Base-by-base conservation (phyloP, 2,329 filamentous ascomycete species). In the Sporothrix humicola region DNA sequence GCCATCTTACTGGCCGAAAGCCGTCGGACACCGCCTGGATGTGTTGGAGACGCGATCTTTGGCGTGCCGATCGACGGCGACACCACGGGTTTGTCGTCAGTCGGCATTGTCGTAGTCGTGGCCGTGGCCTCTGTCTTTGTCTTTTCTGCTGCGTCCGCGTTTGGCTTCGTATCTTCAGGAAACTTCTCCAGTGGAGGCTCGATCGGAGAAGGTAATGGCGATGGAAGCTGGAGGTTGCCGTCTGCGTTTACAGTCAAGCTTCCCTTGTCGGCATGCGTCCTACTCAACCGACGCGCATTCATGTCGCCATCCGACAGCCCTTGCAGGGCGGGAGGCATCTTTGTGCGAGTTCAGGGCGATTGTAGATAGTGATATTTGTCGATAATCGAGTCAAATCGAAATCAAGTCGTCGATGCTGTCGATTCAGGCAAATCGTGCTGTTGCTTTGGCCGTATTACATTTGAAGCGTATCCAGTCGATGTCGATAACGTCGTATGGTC, bases 1-100 rank as follows among this genome's bases (percentile, higher is more conserved):
- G 88, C 85, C 78, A 91, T 89, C 77, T 89, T 87, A 52, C 84
- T 86, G 8, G 87, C 87, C 0, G 88, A 89, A 37, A 91, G 82
- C 52, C 87, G 85, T 72, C 87, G 84, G 65, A 89, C 81, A 66
- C 82, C 84, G 74, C 85, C 85, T 9, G 61, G 12, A 26, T 66
- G 42, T 8, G 61, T 26, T 8, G 61, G 61, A 8, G 61, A 66
- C 1, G 50, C 37, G n/a, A 52, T 42, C 26, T 54, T 37, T 15
- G 65, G 65, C 48, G 65, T 54, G 20, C 46, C n/a, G 7, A 44
- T 20, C 2, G 70, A 56, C 26, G 48, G 59, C 31, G 69, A 20
- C 44, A 58, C 15, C 46, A 17, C 56, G 7, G 56, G 15, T 9
- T 71, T 61, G 2, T 50, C 54, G 44, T 46, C 8, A 6, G 12